phyloP scores from a whole-genome alignment of 306 rosid species.

The Prunus armeniaca region DNA sequence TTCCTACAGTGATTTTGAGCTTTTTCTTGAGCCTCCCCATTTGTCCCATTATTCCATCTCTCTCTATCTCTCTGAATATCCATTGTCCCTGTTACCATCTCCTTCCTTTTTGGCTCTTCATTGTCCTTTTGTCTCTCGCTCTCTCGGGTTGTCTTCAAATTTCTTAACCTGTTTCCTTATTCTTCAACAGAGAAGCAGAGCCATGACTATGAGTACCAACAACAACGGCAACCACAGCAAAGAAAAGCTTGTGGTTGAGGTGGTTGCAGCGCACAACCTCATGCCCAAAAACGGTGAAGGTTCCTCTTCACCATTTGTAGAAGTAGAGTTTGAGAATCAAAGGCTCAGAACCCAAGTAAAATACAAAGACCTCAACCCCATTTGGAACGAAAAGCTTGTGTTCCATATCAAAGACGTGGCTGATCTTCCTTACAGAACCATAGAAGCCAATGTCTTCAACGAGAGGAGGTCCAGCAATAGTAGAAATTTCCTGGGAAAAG shows the following conservation, averaged over 20 bases:
- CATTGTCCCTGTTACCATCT: neutral
- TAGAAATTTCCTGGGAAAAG: conserved; percentile 57
- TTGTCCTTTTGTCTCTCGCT: neutral
- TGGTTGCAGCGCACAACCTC: conserved; percentile 58
- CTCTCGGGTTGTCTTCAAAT: neutral
- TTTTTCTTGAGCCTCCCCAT: conserved; percentile 23
- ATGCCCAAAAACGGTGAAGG: conserved; percentile 73
- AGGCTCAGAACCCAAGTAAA: conserved; percentile 54
- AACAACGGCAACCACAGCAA: conserved; percentile 16
- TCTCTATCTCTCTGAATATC: neutral
- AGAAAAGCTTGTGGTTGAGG: conserved; percentile 56
- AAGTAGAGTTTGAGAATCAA: conserved; percentile 55
- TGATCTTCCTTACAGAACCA: conserved; percentile 56
- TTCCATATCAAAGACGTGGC: conserved; percentile 40
- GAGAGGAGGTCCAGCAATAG: conserved; percentile 47
- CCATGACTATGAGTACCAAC: conserved; percentile 24
- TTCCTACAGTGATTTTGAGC: conserved; percentile 10
- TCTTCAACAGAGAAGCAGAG: neutral
- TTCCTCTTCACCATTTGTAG: conserved; percentile 54
- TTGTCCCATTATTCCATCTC: conserved; percentile 5
- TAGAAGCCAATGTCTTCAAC: conserved; percentile 55
- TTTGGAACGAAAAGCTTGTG: conserved; percentile 63
- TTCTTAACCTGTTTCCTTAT: neutral
- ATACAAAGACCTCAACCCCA: conserved; percentile 52
- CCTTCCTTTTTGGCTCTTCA: neutral